phyloP scores from a whole-genome alignment of 164 flowering plant species.

The Stephania japonica region DNA sequence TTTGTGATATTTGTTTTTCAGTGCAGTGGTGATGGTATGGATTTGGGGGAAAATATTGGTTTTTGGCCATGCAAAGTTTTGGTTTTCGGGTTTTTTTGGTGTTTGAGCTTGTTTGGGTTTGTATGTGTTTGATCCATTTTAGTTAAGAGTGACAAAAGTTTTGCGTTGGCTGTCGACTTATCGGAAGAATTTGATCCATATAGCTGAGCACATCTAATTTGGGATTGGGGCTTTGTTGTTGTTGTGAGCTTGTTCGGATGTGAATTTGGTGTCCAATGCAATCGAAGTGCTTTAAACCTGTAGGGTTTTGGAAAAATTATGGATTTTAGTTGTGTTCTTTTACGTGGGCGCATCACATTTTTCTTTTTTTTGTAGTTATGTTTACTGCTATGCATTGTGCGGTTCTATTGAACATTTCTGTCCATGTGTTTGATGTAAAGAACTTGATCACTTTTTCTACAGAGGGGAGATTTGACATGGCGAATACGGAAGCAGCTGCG shows the following conservation, averaged over 20 bases:
- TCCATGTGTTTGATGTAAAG: neutral
- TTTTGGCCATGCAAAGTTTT: neutral
- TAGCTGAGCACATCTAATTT: too few species aligned
- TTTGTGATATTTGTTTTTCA: neutral
- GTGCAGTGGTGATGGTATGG: neutral
- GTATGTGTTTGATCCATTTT: too few species aligned
- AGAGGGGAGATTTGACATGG: slow-evolving; percentile 24
- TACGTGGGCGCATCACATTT: neutral
- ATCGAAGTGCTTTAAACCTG: too few species aligned
- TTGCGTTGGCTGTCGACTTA: too few species aligned
- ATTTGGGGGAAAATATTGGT: neutral
- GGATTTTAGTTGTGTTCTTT: neutral
- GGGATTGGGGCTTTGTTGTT: too few species aligned
- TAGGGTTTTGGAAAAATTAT: too few species aligned
- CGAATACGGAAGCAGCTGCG: slow-evolving; percentile 48
- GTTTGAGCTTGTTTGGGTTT: too few species aligned
- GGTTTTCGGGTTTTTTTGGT: neutral
- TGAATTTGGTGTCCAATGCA: too few species aligned
- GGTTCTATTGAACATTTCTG: neutral
- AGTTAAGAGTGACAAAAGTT: too few species aligned
- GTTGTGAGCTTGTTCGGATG: too few species aligned
- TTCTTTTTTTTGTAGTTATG: too few species aligned
- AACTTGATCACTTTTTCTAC: neutral
- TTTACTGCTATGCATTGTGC: neutral
- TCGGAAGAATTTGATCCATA: too few species aligned